Base-by-base conservation (phyloP, 2,329 filamentous ascomycete species). In the Geosmithia morbida region DNA sequence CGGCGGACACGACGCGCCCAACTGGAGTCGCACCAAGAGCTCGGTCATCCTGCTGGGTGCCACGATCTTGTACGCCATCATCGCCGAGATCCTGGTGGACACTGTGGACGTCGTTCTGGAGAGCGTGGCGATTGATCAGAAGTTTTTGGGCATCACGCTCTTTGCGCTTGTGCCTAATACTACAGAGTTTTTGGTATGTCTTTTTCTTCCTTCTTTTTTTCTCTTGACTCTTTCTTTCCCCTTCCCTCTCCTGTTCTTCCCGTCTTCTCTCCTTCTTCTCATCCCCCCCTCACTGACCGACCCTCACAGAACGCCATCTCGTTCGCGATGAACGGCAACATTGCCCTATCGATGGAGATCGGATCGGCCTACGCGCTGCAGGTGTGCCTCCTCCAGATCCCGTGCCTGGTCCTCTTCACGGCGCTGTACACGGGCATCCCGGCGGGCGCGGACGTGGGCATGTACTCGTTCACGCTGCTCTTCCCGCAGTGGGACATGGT, bases 401-500 rank as follows among this genome's bases (percentile, higher is more conserved):
- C 92, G 0, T 88, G 88, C 1, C 71, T 98, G 2, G 90, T 98
- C 1, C 72, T 95, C 41, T 98, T 90, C 71, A 94, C 86, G 50
- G 89, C 87, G 10, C 62, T 90, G 40, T 84, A 85, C 56, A 77
- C 75, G 17, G 58, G 61, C 13, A 59, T 65, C 2, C 60, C 63
- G 26, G 52, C 59, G 5, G 58, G 60, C 13, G 61, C 62, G 22
- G 64, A 69, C 41, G 58, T 69, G 3, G 64, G 66, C 11, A 61
- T 73, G 50, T 83, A 84, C 60, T 86, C 81, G 0, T 92, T 92
- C 62, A 85, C 81, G 37, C 76, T 98, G 33, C 87, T 97, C 43
- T 97, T 98, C 68, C 92, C 92, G 1, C 92, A 98, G 63, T 98
- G 90, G 90, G 92, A 98, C 62, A 94, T 98, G 87, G 83, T 97